Conservation (phyloP, 169 alveolate genomes). For the Theileria orientalis region DNA sequence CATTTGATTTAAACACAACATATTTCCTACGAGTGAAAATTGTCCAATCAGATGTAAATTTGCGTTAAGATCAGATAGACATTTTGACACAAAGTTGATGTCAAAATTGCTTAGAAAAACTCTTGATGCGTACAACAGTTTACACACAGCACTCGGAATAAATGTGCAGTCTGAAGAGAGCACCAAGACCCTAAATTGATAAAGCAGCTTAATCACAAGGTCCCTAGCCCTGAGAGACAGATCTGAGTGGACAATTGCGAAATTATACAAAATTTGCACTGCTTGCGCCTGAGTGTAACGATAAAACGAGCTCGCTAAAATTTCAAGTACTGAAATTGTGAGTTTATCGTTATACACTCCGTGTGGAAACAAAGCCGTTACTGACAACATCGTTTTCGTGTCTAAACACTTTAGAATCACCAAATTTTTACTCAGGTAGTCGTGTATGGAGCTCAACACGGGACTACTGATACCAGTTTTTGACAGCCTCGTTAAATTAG, state of each 20-base stretch:
- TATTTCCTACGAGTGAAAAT: slow-evolving; percentile 40
- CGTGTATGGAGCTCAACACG: background rate
- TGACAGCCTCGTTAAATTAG: slow-evolving; percentile 40
- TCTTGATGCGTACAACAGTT: slow-evolving; percentile 27
- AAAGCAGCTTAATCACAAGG: slow-evolving; percentile 18
- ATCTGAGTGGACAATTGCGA: slow-evolving; percentile 22
- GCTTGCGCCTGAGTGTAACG: slow-evolving; percentile 42
- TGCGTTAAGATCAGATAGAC: slow-evolving; percentile 54
- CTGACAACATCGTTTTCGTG: slow-evolving; percentile 44
- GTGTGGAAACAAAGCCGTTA: slow-evolving; percentile 37
- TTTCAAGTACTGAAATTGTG: background rate
- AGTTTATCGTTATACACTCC: slow-evolving; percentile 5
- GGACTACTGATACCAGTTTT: slow-evolving; percentile 31
- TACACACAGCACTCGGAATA: slow-evolving; percentile 24
- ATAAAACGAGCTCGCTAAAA: slow-evolving; percentile 12
- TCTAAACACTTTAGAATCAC: slow-evolving; percentile 15
- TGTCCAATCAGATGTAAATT: slow-evolving; percentile 52
- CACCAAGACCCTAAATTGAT: slow-evolving; percentile 40
- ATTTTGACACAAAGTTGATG: slow-evolving; percentile 33
- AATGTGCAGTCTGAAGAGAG: slow-evolving; percentile 26
- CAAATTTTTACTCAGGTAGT: background rate
- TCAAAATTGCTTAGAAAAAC: slow-evolving; percentile 20
- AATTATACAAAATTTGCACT: slow-evolving; percentile 35
- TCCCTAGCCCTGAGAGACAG: slow-evolving; percentile 21
- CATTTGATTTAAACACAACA: slow-evolving; percentile 29